Percentiles rank a stretch among this genome's conserved stretches.
Conservation (phyloP, 179 eudicot genomes). For the Spinacia oleracea region DNA sequence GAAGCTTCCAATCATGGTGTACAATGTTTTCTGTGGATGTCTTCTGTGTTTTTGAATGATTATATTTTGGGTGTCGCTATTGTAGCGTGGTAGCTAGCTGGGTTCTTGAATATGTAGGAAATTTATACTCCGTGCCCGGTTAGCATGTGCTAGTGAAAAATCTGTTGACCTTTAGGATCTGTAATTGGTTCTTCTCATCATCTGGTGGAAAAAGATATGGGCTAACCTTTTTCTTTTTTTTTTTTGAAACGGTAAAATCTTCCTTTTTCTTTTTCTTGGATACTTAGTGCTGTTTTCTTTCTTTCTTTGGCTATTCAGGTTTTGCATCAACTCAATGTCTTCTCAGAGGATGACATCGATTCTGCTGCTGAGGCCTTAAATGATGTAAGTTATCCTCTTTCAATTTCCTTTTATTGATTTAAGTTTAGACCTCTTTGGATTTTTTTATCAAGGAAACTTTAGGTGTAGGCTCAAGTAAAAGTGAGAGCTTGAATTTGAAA, state of each 20-base stretch:
- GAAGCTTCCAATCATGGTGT: background rate
- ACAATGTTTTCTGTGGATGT: background rate
- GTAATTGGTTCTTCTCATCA: background rate
- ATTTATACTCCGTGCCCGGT: background rate
- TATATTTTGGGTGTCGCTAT: background rate
- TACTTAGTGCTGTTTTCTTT: slow-evolving; percentile 6
- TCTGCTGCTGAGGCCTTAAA: slow-evolving; percentile 94
- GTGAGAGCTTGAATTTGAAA: background rate
- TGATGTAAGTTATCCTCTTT: slow-evolving; percentile 55
- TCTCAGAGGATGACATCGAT: slow-evolving; percentile 72
- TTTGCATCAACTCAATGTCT: slow-evolving; percentile 71
- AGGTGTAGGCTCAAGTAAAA: background rate
- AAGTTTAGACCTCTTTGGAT: background rate
- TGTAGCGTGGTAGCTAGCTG: background rate
- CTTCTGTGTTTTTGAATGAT: background rate
- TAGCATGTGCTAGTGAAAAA: background rate
- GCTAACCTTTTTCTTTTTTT: too few species aligned
- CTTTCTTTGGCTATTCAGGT: slow-evolving; percentile 47
- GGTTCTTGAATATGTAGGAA: background rate
- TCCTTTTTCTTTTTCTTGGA: background rate
- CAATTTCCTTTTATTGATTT: background rate
- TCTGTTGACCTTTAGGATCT: background rate
- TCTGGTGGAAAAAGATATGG: background rate
- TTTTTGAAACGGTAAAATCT: background rate
- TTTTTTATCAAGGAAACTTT: background rate